Conservation (phyloP, 2,329 filamentous ascomycete species). For the Rhexocercosporidium sp. region DNA sequence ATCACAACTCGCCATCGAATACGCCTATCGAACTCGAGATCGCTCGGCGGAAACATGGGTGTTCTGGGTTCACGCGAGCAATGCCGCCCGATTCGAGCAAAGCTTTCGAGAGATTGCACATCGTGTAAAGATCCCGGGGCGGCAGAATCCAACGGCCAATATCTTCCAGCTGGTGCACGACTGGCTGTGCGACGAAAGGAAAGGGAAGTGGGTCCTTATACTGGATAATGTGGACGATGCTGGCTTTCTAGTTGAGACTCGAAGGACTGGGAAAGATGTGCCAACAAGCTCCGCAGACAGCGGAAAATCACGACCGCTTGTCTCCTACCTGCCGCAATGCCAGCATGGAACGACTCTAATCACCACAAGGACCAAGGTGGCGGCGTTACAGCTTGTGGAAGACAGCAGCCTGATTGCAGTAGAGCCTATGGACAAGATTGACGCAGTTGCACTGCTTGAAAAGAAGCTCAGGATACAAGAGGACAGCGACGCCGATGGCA, state of each 20-base stretch:
- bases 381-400: constrained; percentile 32
- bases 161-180: constrained; percentile 42
- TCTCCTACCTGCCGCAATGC: constrained; percentile 32
- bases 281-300: constrained; percentile 22
- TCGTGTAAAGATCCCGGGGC: constrained; percentile 39
- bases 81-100: constrained; percentile 43
- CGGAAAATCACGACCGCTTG: constrained; percentile 22
- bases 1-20: constrained; percentile 47
- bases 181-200: constrained; percentile 37
- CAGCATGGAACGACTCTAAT: constrained; percentile 34
- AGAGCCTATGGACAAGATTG: constrained; percentile 37
- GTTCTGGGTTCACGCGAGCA: constrained; percentile 47
- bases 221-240: constrained; percentile 47
- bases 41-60: constrained; percentile 40
- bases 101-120: constrained; percentile 45
- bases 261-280: constrained; percentile 18
- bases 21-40: constrained; percentile 41
- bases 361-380: constrained; percentile 35
- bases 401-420: constrained; percentile 35
- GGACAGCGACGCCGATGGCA: constrained; percentile 13
- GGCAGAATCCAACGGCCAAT: constrained; percentile 41
- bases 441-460: constrained; percentile 42
- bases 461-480: constrained; percentile 32
- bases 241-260: constrained; percentile 31
- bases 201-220: constrained; percentile 43